These are phyloP conservation scores for Euphrasia confusa DNA, from an alignment of 257 asterid species.

Conservation along the genomic window DNA sequence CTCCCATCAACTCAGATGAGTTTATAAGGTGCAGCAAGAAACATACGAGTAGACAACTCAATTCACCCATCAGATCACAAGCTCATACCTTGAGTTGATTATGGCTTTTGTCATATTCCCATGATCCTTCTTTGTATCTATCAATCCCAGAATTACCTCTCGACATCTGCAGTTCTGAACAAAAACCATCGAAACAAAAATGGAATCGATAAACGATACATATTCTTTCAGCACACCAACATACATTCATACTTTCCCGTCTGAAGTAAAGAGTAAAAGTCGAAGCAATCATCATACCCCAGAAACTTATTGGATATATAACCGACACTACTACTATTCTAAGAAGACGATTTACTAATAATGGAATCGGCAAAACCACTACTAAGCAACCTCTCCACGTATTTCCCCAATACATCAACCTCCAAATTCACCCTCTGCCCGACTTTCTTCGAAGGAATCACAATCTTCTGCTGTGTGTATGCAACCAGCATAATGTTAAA, in stretches of 20 bases:
- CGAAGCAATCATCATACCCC: neutral
- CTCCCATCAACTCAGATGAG: too few species aligned
- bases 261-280: neutral
- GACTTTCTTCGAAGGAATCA: slow-evolving; percentile 66
- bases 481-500: slow-evolving; percentile 77
- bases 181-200: neutral
- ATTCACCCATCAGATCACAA: neutral
- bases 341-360: neutral
- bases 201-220: neutral
- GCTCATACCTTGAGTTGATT: neutral
- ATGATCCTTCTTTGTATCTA: neutral
- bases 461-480: slow-evolving; percentile 69
- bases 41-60: slow-evolving; percentile 3
- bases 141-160: neutral
- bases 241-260: neutral
- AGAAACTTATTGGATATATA: neutral
- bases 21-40: too few species aligned
- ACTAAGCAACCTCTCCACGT: slow-evolving; percentile 75
- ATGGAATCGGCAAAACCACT: slow-evolving; percentile 38
- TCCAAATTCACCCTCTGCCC: slow-evolving; percentile 88
- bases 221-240: neutral
- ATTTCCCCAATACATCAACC: slow-evolving; percentile 88
- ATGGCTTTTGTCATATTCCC: neutral
- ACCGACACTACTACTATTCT: neutral
- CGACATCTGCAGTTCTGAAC: neutral